Evolutionary conservation across 163 green algal species (phyloP).

Genomic region (Chloromonas sp.): DNA sequence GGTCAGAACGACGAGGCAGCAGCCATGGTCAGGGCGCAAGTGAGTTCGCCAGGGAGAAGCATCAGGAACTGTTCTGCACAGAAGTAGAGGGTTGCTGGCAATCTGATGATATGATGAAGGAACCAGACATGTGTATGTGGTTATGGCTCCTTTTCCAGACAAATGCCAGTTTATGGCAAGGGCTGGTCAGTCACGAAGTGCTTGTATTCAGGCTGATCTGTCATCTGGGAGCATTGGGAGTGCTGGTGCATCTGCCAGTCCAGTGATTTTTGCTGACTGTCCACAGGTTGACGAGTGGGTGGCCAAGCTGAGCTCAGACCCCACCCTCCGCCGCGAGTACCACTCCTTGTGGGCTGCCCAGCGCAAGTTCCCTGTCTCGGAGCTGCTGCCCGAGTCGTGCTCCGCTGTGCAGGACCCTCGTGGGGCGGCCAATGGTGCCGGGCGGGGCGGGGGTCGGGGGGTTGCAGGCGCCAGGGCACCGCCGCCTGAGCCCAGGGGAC

Average conservation of each 20-base stretch:
- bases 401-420: neutral
- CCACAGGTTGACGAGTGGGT: conserved; percentile 29
- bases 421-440: neutral
- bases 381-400: conserved; percentile 39
- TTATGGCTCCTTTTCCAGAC: no score
- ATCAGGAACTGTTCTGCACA: neutral
- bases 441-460: no score
- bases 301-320: conserved; percentile 30
- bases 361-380: conserved; percentile 42
- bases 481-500: no score
- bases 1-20: conserved; percentile 42
- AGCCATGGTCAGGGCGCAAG: neutral
- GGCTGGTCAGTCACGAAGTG: no score
- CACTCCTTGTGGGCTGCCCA: conserved; percentile 40
- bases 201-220: no score
- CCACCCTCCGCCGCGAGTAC: conserved; percentile 44
- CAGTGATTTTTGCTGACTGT: no score
- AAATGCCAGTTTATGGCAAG: no score
- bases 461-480: no score
- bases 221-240: no score
- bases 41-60: neutral
- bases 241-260: no score
- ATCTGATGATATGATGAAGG: neutral
- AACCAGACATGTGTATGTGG: no score
- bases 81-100: neutral